Evolutionary conservation across 1,284 basidiomycete genomes (phyloP).

Genomic region (Papiliotrema laurentii): DNA sequence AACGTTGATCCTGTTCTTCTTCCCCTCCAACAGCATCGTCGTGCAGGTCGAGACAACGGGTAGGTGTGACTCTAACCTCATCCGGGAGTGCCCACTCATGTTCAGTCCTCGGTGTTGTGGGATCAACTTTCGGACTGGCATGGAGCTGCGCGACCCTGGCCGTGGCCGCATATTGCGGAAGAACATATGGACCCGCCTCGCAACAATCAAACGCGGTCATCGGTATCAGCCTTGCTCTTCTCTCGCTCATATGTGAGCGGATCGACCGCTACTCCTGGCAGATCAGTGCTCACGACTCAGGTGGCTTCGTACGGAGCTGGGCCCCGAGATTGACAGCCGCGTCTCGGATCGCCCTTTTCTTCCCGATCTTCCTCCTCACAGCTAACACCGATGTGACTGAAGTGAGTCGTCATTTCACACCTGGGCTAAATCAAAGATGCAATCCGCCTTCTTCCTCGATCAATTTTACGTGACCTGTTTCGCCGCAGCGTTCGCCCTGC

Average conservation of each 20-base stretch:
- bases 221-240: constrained; percentile 34
- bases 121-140: constrained; percentile 31
- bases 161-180: constrained; percentile 32
- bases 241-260: constrained; percentile 35
- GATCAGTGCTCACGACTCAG: constrained; percentile 14
- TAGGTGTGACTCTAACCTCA: constrained; percentile 11
- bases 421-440: constrained; percentile 9
- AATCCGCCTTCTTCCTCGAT: constrained; percentile 26
- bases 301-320: constrained; percentile 39
- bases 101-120: constrained; percentile 33
- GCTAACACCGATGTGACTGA: constrained; percentile 25
- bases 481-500: constrained; percentile 34
- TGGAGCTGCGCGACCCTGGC: constrained; percentile 38
- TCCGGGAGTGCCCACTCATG: neutral
- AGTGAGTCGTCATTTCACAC: constrained; percentile 11
- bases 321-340: constrained; percentile 36
- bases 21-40: constrained; percentile 40
- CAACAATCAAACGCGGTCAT: constrained; percentile 28
- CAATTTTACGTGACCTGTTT: constrained; percentile 42
- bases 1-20: constrained; percentile 45
- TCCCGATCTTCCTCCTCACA: constrained; percentile 44
- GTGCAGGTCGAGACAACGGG: constrained; percentile 41
- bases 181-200: constrained; percentile 29
- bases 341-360: constrained; percentile 42
- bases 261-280: neutral